Base-by-base conservation (phyloP, 2,329 filamentous ascomycete genomes). In the Exophiala calicioides region DNA sequence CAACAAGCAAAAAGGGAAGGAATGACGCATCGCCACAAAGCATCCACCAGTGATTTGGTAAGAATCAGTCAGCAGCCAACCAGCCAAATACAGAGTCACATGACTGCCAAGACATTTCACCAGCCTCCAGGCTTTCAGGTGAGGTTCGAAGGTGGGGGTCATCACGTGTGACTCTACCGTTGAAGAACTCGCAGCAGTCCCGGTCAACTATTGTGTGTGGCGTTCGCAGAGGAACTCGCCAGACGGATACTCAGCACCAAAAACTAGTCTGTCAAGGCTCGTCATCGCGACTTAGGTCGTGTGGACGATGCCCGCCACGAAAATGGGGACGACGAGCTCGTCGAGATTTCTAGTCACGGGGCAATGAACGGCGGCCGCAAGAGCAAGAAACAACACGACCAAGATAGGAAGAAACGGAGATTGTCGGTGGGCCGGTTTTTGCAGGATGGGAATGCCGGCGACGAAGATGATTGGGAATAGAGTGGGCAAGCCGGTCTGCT, bases 1-100 rank as follows among this genome's bases (percentile, higher is more conserved):
- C n/a, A n/a, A n/a, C n/a, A n/a, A n/a, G n/a, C n/a, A n/a, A n/a
- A n/a, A n/a, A n/a, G n/a, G n/a, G n/a, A n/a, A n/a, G n/a, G n/a
- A n/a, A n/a, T n/a, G n/a, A n/a, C n/a, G n/a, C n/a, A n/a, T n/a
- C n/a, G n/a, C n/a, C n/a, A n/a, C n/a, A n/a, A n/a, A n/a, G n/a
- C n/a, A n/a, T n/a, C 30, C 13, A 23, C 19, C 12, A 32, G 10
- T 45, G 48, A 39, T 55, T 49, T 42, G 24, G 48, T 55, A 55
- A 55, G 40, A 55, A 55, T 55, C 44, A 32, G 52, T 55, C 52
- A 55, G 52, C 52, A 43, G 15, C 19, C 30, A 16, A 33, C 7
- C 10, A n/a, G 5, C 18, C n/a, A n/a, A n/a, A n/a, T n/a, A n/a
- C n/a, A n/a, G 9, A 13, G 20, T 37, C 34, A 37, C 4, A 37